phyloP scores from a whole-genome alignment of 768 basidiomycete genomes.

The Macrolepiota fuliginosa region DNA sequence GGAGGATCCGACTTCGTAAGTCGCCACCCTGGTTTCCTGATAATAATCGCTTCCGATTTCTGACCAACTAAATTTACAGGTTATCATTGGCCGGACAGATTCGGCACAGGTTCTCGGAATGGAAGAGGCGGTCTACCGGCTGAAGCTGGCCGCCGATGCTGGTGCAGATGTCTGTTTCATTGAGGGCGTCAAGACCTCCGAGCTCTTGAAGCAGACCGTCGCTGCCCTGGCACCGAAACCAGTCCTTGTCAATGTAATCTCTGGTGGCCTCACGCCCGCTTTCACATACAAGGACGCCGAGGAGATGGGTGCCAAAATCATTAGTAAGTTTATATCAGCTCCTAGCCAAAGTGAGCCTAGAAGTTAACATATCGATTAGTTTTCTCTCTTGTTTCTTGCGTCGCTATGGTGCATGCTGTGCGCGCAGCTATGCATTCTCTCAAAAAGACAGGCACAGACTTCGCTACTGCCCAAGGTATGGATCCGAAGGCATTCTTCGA shows the following conservation, averaged over 20 bases:
- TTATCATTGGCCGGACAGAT: conserved; percentile 74
- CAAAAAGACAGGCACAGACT: conserved; percentile 77
- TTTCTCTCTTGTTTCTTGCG: conserved; percentile 73
- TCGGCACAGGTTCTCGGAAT: conserved; percentile 76
- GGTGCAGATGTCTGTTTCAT: conserved; percentile 83
- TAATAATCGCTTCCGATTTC: not conserved
- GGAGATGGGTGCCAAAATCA: conserved; percentile 70
- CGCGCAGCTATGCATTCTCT: conserved; percentile 71
- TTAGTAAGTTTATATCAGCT: conserved; percentile 47
- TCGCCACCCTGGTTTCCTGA: too few species aligned
- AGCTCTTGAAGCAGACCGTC: conserved; percentile 61
- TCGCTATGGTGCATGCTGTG: conserved; percentile 71
- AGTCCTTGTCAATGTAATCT: conserved; percentile 79
- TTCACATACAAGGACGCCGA: conserved; percentile 71
- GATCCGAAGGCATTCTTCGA: conserved; percentile 76
- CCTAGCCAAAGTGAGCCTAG: not conserved
- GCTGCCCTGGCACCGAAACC: conserved; percentile 69
- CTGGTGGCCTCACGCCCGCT: conserved; percentile 71
- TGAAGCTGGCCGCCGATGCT: conserved; percentile 67
- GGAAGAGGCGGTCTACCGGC: conserved; percentile 65
- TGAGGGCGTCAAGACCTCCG: conserved; percentile 69
- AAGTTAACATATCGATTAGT: conserved; percentile 33
- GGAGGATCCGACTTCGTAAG: conserved; percentile 68
- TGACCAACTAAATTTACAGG: conserved; percentile 27
- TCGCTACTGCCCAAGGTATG: conserved; percentile 57